Base-by-base conservation (phyloP, 2,329 filamentous ascomycete species). In the Xylariaceae sp. region DNA sequence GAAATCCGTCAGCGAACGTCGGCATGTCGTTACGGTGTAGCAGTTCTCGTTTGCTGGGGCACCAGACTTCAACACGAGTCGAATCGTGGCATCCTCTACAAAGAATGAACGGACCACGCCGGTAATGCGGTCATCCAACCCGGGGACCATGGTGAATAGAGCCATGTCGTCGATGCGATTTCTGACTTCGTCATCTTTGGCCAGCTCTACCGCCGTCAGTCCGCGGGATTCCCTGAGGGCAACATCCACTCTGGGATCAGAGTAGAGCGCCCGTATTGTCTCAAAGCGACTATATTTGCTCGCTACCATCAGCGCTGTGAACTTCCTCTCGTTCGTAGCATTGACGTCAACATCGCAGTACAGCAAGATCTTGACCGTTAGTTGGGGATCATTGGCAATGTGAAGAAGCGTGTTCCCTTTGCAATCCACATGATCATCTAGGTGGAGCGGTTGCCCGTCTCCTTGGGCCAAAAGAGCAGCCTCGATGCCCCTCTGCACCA, bases 241-340 rank as follows among this genome's bases (percentile, higher is more conserved):
- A 11, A 93, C 76, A 71, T 99, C 94, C 3, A 97, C 91, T 67
- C 95, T 81, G 23, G 90, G 84, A 71, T 99, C 94, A 48, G 88
- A 83, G 73, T 96, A 97, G 4, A 99, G 80, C 8, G 88, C 87
- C 60, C 92, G 83, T 15, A 99, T 93, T 80, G 96, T 90, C 68
- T 97, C 94, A 56, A 96, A 88, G 63, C 94, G 85, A 39, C 94
- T 94, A 71, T 97, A 99, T 73, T 99, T 99, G 81, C 93, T 97
- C 6, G 93, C 93, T 63, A 99, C 89, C 94, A 99, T 99, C 58
- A 99, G 79, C 1, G 94, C 88, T 0, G 95, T 99, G 71, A 99
- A 97, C 52, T 85, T 88, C 76, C 91, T 96, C 68, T 97, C 92
- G 70, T 99, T 99, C 7, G 88, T 89, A 7, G 93, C 92, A 74